phyloP scores from a whole-genome alignment of 768 basidiomycete genomes.

The Lactarius sp. region DNA sequence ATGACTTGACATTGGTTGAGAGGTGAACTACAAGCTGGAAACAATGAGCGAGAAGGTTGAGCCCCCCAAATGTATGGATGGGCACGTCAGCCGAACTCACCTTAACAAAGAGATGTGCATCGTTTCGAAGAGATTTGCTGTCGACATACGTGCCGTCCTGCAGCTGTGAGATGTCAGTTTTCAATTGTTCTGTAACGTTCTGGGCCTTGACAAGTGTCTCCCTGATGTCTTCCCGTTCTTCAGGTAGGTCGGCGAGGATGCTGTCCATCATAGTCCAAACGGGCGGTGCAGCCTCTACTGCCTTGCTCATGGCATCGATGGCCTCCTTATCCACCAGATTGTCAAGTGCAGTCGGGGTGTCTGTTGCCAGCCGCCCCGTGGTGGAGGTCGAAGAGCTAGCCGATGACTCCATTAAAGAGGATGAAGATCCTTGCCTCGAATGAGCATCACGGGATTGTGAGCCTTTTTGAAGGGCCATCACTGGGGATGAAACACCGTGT shows the following conservation, averaged over 20 bases:
- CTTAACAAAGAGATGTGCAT: constrained; percentile 79
- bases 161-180: constrained; percentile 52
- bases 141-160: constrained; percentile 54
- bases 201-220: constrained; percentile 59
- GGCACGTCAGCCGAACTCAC: constrained; percentile 37
- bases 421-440: constrained; percentile 42
- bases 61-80: background rate
- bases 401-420: constrained; percentile 39
- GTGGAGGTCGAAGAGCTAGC: constrained; percentile 38
- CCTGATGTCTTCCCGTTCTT: constrained; percentile 41
- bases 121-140: constrained; percentile 61
- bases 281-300: constrained; percentile 72
- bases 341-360: constrained; percentile 51
- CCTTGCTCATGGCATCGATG: constrained; percentile 69
- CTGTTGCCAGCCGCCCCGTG: constrained; percentile 37
- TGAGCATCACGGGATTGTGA: constrained; percentile 30
- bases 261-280: constrained; percentile 83
- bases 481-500: constrained; percentile 4
- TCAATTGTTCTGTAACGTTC: constrained; percentile 56
- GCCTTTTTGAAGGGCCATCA: background rate
- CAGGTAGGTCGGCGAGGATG: constrained; percentile 47
- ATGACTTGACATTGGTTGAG: constrained; percentile 65
- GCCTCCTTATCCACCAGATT: constrained; percentile 74
- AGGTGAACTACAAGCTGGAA: constrained; percentile 68
- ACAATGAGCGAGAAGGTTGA: background rate